Percentiles rank a stretch among this genome's conserved stretches.
phyloP scores from a whole-genome alignment of 225 moss, liverwort and hornwort genomes.

The Sphagnum contortum region DNA sequence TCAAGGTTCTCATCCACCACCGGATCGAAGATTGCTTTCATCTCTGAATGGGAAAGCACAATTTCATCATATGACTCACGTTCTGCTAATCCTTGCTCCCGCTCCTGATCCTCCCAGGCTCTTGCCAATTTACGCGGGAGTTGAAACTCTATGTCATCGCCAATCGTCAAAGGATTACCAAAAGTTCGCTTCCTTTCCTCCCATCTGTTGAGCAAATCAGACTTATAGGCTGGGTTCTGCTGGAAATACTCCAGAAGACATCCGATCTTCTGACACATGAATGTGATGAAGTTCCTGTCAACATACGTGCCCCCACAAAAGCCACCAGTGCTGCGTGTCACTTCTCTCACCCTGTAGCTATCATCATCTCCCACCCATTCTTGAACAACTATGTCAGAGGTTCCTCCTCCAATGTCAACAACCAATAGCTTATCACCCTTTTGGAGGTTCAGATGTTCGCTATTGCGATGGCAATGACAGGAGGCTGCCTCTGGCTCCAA shows the following conservation, averaged over 20 bases:
- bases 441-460: background rate
- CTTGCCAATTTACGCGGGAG: constrained; percentile 2
- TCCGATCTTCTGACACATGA: constrained; percentile 17
- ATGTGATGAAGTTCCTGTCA: constrained; percentile 19
- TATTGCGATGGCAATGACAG: constrained; percentile 8
- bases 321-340: constrained; percentile 15
- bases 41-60: constrained; percentile 11
- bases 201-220: constrained; percentile 6
- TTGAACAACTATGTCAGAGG: constrained; percentile 31
- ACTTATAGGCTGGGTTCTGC: background rate
- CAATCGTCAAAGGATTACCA: constrained; percentile 1
- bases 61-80: constrained; percentile 9
- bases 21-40: constrained; percentile 16
- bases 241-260: constrained; percentile 16
- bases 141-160: constrained; percentile 9
- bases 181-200: constrained; percentile 15
- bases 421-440: constrained; percentile 24
- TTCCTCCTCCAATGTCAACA: constrained; percentile 47
- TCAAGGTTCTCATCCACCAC: constrained; percentile 16
- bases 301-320: constrained; percentile 30
- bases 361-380: constrained; percentile 10
- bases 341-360: constrained; percentile 12
- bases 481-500: constrained; percentile 45
- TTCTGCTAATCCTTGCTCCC: background rate
- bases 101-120: constrained; percentile 20